Conservation (phyloP, 1,139 yeast species). For the Kodamaea arcana region DNA sequence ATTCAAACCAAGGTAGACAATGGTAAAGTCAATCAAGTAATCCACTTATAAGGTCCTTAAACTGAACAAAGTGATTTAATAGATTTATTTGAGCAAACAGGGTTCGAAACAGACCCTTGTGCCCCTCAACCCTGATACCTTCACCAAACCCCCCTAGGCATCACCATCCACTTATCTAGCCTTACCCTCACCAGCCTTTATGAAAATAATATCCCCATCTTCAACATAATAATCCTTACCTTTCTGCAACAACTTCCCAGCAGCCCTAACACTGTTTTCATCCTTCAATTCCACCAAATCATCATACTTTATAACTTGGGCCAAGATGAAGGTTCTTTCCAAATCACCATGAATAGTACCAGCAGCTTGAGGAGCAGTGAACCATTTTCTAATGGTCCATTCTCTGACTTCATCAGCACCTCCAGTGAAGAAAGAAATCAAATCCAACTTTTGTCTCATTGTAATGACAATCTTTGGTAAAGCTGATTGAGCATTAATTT, state of each 20-base stretch:
- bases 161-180: slow-evolving; percentile 46
- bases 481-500: slow-evolving; percentile 77
- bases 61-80: too few species aligned
- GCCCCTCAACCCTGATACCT: too few species aligned
- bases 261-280: slow-evolving; percentile 82
- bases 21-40: too few species aligned
- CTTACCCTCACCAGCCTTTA: slow-evolving; percentile 97
- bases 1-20: too few species aligned
- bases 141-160: too few species aligned
- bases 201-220: slow-evolving; percentile 81
- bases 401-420: slow-evolving; percentile 72
- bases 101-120: too few species aligned
- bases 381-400: not conserved
- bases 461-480: slow-evolving; percentile 82
- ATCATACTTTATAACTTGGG: slow-evolving; percentile 45
- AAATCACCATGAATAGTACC: slow-evolving; percentile 79
- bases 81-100: too few species aligned
- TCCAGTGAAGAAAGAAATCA: slow-evolving; percentile 80
- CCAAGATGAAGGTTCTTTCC: slow-evolving; percentile 48
- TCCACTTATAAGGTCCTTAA: too few species aligned
- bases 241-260: slow-evolving; percentile 88
- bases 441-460: slow-evolving; percentile 80
- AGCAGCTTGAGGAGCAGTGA: slow-evolving; percentile 38
- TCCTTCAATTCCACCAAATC: slow-evolving; percentile 75
- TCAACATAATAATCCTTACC: slow-evolving; percentile 97